A percentile compares a stretch with the other conserved stretches of the same genome.
These are phyloP conservation scores for Taphrina sp. DNA, from an alignment of 1,139 yeast species.

Conservation along the genomic window DNA sequence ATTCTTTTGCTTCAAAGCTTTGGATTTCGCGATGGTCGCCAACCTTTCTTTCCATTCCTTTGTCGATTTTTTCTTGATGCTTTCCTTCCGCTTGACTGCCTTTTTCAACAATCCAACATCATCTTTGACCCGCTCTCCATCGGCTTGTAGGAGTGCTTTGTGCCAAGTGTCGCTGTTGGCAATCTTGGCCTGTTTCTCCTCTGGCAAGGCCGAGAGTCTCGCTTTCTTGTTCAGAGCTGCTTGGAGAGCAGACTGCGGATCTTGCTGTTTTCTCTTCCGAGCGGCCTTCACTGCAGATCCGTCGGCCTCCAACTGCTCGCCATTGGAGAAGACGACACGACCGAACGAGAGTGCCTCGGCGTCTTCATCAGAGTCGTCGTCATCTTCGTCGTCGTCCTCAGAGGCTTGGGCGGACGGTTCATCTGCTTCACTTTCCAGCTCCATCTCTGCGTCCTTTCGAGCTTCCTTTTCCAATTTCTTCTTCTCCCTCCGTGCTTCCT, in stretches of 20 bases:
- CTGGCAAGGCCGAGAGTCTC: constrained; percentile 42
- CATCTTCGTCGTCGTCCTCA: constrained; percentile 45
- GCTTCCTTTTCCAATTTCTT: constrained; percentile 36
- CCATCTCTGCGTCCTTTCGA: constrained; percentile 16
- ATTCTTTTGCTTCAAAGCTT: constrained; percentile 73
- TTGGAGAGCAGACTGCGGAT: constrained; percentile 75
- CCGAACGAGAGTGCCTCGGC: constrained; percentile 63
- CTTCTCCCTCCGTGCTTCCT: constrained; percentile 36
- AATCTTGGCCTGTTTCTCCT: constrained; percentile 66
- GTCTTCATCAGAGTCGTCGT: constrained; percentile 45
- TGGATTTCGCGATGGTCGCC: constrained; percentile 70
- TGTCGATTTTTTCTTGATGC: constrained; percentile 74
- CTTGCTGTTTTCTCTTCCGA: constrained; percentile 62
- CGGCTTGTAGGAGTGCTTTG: constrained; percentile 77
- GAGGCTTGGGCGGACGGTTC: constrained; percentile 45
- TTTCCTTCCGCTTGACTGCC: constrained; percentile 78
- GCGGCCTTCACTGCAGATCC: constrained; percentile 60
- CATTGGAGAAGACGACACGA: constrained; percentile 79
- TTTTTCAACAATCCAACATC: constrained; percentile 84
- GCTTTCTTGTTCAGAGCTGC: constrained; percentile 70
- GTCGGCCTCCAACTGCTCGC: constrained; percentile 77
- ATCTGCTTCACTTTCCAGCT: constrained; percentile 39
- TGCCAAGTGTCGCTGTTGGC: constrained; percentile 74
- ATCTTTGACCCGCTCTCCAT: constrained; percentile 82
- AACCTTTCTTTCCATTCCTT: constrained; percentile 80